These are phyloP conservation scores for Cadophora sp. DNA, from an alignment of 2,329 filamentous ascomycete genomes.

Conservation along the genomic window DNA sequence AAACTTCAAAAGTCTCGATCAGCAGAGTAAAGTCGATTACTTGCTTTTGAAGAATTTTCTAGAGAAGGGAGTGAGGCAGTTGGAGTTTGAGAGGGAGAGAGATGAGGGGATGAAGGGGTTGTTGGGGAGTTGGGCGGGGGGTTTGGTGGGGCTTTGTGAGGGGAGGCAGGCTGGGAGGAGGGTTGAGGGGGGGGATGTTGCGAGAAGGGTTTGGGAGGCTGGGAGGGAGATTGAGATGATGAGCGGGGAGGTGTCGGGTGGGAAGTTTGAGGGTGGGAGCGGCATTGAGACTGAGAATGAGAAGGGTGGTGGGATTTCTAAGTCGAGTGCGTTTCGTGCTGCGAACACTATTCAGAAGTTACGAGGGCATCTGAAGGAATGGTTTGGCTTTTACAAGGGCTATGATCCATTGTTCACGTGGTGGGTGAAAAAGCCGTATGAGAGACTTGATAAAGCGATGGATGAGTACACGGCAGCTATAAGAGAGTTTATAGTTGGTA, in stretches of 20 bases:
- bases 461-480: conserved; percentile 47
- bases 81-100: conserved; percentile 49
- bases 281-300: not conserved
- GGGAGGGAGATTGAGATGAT: conserved; percentile 21
- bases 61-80: conserved; percentile 39
- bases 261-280: conserved; percentile 6
- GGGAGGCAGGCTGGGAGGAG: conserved; percentile 52
- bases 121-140: conserved; percentile 51
- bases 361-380: conserved; percentile 51
- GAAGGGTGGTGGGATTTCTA: conserved; percentile 44
- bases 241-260: conserved; percentile 45
- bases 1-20: conserved; percentile 48
- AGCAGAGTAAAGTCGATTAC: conserved; percentile 56
- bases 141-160: conserved; percentile 54
- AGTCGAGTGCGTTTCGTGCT: conserved; percentile 55
- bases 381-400: conserved; percentile 56
- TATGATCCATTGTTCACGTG: conserved; percentile 64
- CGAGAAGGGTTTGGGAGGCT: conserved; percentile 47
- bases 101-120: conserved; percentile 49
- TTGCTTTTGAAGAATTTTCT: conserved; percentile 57
- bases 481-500: conserved; percentile 52
- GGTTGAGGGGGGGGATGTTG: conserved; percentile 52
- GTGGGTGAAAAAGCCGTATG: conserved; percentile 58
- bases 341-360: conserved; percentile 51
- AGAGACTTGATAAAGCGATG: conserved; percentile 48